Evolutionary conservation across 2,329 filamentous ascomycete genomes (phyloP), one percentile per base, ranked within the genome.

Genomic region (Stemphylium lycopersici): DNA sequence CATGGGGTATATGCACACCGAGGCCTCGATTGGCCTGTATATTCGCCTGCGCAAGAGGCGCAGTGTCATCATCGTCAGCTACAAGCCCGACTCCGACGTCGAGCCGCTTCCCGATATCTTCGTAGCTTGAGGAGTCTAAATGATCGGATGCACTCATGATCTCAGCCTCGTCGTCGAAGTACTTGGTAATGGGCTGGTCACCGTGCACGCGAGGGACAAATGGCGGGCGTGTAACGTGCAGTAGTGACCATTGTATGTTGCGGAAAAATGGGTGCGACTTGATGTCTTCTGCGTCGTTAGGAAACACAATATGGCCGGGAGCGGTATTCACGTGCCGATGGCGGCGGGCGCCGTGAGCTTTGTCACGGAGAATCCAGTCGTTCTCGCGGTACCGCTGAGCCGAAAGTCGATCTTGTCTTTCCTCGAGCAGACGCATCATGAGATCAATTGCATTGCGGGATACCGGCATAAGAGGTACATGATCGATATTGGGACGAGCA

Each of bases 241-340:
- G 76, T 0, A 83, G 84, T 12, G 89, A 85, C 95, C 91, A 98
- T 1, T 85, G 83, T 13, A 96, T 85, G 44, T 86, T 85, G 52
- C 82, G 83, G 78, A 98, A 98, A 83, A 93, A 98, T 10, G 86
- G 84, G 75, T 98, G 95, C 3, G 82, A 77, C 72, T 96, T 97
- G 79, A 98, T 96, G 50, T 97, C 92, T 60, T 90, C 86, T 1
- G 90, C 93, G 67, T 96, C 93, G 57, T 95, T 84, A 0, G 90
- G 81, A 66, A 91, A 93, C 3, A 98, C 93, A 49, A 89, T 88
- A 29, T 86, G 80, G 26, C 81, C 79, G 51, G 76, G 76, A 55
- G 80, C 76, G 62, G 56, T 69, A 58, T 55, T 10, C 11, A 36
- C 56, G 56, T 65, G 73, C 42, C 68, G 67, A 16, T 63, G 48